phyloP scores from a whole-genome alignment of 2,329 filamentous ascomycete species.

The Calycina marina region DNA sequence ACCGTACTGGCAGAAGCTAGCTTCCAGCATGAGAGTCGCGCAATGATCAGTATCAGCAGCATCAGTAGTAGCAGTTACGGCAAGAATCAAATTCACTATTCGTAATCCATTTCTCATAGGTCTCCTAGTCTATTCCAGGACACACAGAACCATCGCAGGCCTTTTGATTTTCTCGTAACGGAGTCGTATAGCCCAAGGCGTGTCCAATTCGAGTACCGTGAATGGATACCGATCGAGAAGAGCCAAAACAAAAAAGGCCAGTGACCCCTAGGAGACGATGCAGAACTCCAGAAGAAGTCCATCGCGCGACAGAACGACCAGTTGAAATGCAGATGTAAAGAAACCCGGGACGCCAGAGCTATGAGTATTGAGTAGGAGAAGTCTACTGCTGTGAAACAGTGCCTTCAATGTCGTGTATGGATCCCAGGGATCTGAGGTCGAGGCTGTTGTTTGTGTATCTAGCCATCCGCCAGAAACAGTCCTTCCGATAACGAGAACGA shows the following conservation, averaged over 20 bases:
- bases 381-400: conserved; percentile 11
- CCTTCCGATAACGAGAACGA: conserved; percentile 13
- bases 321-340: conserved; percentile 6
- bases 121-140: background rate
- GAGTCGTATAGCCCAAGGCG: no score
- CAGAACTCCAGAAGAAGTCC: conserved; percentile 4
- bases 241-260: background rate
- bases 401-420: conserved; percentile 17
- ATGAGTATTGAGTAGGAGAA: conserved; percentile 19
- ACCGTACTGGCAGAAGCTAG: no score
- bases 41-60: no score
- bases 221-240: background rate
- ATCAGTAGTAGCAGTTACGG: no score
- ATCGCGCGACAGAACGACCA: conserved; percentile 2
- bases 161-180: background rate
- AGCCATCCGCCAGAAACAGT: conserved; percentile 1
- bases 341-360: conserved; percentile 15
- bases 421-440: conserved; percentile 6
- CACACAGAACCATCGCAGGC: background rate
- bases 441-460: conserved; percentile 10
- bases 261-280: background rate
- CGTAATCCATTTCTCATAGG: conserved; percentile 2
- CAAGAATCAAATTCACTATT: no score
- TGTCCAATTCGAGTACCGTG: background rate
- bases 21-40: no score